Percentiles rank a stretch among this genome's conserved stretches.
phyloP scores from a whole-genome alignment of 768 basidiomycete genomes.

The Candolleomyces efflorescens region DNA sequence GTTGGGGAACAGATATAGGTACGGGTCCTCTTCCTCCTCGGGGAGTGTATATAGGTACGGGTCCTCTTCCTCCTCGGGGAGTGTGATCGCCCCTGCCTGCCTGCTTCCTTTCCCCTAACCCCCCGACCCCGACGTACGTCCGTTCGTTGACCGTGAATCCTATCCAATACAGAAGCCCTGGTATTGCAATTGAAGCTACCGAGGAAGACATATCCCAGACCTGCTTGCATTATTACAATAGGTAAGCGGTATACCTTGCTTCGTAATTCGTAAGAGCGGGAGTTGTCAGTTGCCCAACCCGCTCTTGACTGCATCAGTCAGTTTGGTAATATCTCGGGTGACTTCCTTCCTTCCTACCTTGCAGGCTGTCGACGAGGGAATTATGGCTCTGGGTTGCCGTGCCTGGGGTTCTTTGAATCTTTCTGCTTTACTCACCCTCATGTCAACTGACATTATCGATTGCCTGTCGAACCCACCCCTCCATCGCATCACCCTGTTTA shows the following conservation, averaged over 20 bases:
- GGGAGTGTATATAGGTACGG: too few relatives aligned
- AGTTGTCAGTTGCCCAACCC: background rate
- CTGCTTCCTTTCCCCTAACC: background rate
- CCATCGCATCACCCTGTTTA: background rate
- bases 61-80: background rate
- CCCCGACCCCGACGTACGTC: background rate
- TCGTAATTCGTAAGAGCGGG: background rate
- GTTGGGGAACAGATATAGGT: background rate
- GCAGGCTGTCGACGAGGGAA: background rate
- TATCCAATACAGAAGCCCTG: background rate
- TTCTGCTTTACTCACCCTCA: background rate
- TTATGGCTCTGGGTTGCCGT: too few relatives aligned
- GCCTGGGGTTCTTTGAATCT: background rate
- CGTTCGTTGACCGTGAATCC: background rate
- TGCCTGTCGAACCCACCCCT: background rate
- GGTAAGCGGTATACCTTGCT: background rate
- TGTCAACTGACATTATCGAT: constrained; percentile 5
- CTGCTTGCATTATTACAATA: background rate
- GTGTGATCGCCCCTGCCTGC: background rate
- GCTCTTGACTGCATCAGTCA: constrained; percentile 2
- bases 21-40: background rate
- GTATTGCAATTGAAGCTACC: background rate
- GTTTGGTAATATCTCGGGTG: background rate
- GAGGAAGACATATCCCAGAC: background rate
- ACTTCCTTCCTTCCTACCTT: constrained; percentile 4